Evolutionary conservation across 2,329 filamentous ascomycete genomes (phyloP).

Genomic region (Aotearoamyces nothofagi): DNA sequence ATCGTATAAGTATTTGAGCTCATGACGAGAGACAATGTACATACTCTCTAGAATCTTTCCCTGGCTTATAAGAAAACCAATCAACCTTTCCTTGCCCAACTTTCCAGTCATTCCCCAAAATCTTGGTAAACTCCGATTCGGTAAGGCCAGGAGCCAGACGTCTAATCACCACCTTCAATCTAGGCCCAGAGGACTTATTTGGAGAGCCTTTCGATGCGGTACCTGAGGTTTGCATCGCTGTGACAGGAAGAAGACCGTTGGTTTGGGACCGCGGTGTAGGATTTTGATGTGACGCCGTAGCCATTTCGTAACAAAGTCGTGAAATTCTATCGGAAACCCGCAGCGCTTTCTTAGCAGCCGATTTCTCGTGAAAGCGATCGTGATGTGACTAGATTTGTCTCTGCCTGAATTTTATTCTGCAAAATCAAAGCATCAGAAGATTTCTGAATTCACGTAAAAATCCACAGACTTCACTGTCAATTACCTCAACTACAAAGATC

Average conservation of each 20-base stretch:
- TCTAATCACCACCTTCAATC: constrained; percentile 73
- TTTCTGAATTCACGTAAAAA: too few species aligned
- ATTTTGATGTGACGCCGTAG: neutral
- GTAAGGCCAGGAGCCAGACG: constrained; percentile 78
- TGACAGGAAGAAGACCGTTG: constrained; percentile 37
- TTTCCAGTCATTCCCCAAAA: constrained; percentile 71
- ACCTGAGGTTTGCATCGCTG: constrained; percentile 28
- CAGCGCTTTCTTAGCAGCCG: too few species aligned
- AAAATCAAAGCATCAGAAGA: too few species aligned
- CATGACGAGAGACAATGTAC: constrained; percentile 16
- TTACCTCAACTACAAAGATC: too few species aligned
- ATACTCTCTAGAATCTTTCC: constrained; percentile 76
- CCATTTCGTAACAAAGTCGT: too few species aligned
- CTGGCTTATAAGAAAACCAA: constrained; percentile 59
- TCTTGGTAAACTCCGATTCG: constrained; percentile 55
- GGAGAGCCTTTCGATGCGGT: constrained; percentile 23
- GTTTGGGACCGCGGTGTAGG: constrained; percentile 19
- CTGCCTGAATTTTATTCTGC: too few species aligned
- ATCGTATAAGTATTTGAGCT: constrained; percentile 5
- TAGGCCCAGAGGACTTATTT: constrained; percentile 31
- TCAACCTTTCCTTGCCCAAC: constrained; percentile 68
- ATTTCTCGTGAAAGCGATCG: too few species aligned
- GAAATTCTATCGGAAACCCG: too few species aligned
- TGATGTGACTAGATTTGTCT: too few species aligned
- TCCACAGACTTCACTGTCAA: too few species aligned